Conservation (phyloP, 768 basidiomycete genomes). For the Russula virescens region DNA sequence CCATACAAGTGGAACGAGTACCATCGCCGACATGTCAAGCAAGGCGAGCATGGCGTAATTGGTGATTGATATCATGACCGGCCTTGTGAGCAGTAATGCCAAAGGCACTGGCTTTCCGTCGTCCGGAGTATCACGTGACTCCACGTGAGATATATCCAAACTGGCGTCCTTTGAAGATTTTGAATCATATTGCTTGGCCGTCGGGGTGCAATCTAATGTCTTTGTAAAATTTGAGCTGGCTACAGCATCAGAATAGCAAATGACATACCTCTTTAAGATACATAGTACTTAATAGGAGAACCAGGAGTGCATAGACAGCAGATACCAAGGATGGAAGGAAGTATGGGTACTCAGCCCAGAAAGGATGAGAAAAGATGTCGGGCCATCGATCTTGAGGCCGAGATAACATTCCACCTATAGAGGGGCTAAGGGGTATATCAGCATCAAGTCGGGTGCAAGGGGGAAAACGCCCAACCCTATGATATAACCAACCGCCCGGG, state of each 20-base stretch:
- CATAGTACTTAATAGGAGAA: background rate
- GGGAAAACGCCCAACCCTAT: slow-evolving; percentile 10
- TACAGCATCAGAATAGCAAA: too few species aligned
- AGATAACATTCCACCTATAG: slow-evolving; percentile 26
- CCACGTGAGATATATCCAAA: background rate
- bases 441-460: background rate
- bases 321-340: slow-evolving; percentile 25
- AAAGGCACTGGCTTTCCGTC: slow-evolving; percentile 29
- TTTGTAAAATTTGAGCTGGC: background rate
- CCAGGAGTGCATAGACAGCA: background rate
- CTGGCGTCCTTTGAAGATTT: background rate
- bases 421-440: slow-evolving; percentile 18
- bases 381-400: slow-evolving; percentile 27
- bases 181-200: background rate
- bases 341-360: slow-evolving; percentile 28
- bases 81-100: slow-evolving; percentile 30
- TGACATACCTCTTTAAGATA: slow-evolving; percentile 14
- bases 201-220: background rate
- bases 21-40: slow-evolving; percentile 36
- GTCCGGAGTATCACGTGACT: background rate
- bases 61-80: slow-evolving; percentile 38
- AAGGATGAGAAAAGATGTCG: slow-evolving; percentile 18
- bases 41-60: slow-evolving; percentile 43
- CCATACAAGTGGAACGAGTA: slow-evolving; percentile 43
- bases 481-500: slow-evolving; percentile 17